These are phyloP conservation scores for Solanum neorickii DNA, from an alignment of 257 asterid genomes.

Conservation along the genomic window DNA sequence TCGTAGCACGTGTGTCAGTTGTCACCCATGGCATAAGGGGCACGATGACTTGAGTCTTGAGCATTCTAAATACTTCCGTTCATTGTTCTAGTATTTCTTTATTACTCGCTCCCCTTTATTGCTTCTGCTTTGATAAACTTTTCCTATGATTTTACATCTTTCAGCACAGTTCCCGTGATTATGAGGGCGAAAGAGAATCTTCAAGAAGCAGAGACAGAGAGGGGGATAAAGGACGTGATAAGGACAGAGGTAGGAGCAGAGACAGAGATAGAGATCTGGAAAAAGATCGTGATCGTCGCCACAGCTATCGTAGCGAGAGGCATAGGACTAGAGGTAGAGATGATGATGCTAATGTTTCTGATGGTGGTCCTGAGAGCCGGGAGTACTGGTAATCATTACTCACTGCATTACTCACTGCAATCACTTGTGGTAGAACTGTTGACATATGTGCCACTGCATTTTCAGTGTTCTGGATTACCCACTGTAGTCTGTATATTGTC, in stretches of 20 bases:
- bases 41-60: not conserved
- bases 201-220: constrained; percentile 7
- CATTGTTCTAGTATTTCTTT: not conserved
- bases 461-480: not conserved
- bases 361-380: constrained; percentile 44
- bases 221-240: constrained; percentile 1
- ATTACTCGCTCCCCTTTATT: not conserved
- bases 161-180: not conserved
- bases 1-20: not conserved
- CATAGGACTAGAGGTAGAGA: constrained; percentile 59
- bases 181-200: not conserved
- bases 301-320: constrained; percentile 55
- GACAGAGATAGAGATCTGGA: constrained; percentile 27
- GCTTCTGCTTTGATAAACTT: not conserved
- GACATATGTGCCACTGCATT: not conserved
- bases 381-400: constrained; percentile 12
- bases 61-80: not conserved
- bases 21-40: not conserved
- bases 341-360: constrained; percentile 16
- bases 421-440: not conserved
- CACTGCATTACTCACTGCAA: not conserved
- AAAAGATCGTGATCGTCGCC: constrained; percentile 56
- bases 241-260: constrained; percentile 2
- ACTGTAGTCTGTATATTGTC: not conserved
- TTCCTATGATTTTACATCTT: not conserved